Evolutionary conservation across 1,139 yeast species (phyloP), one percentile per base, ranked within the genome.

Genomic region (Sporopachydermia cereana): DNA sequence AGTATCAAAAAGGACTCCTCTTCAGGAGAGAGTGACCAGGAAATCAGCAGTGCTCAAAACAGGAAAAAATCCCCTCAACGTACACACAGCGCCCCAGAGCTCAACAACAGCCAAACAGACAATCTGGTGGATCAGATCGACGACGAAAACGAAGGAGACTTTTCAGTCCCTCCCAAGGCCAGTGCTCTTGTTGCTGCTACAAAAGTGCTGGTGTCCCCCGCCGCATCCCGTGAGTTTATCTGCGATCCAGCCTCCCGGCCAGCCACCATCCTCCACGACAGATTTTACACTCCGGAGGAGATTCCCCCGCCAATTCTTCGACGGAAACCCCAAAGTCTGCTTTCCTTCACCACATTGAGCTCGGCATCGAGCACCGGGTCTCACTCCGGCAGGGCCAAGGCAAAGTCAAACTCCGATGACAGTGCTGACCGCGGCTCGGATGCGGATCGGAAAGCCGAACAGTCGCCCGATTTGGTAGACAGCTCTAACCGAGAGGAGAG

Each of bases 131-230:
- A 50, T n/a, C 48, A 43, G 14, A 47, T 25, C 12, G 29, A 25
- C 7, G 14, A 25, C 29, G 29, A 25, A 25, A 25, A 25, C 29
- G 36, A 42, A 30, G 42, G 31, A n/a, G 46, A 34, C 14, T 25
- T 25, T 16, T 46, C 49, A 23, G 46, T 73, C 2, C 77, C 78
- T 4, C 91, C 89, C 1, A 84, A 79, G 53, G 71, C 93, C 0
- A 82, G 94, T 0, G 76, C 89, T 47, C 61, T 89, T n/a, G 88
- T 84, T 51, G 79, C 95, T 2, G 95, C 94, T 0, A 75, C 86
- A 1, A 74, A 88, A 1, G 74, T 88, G 9, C 62, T 91, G 2
- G 62, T 85, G n/a, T 97, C 97, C 0, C 95, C 96, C 1, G 64
- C 83, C 7, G 98, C 98, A 0, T 73, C 89, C 0, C 56, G 68